phyloP scores from a whole-genome alignment of 2,329 filamentous ascomycete species.

The Aspergillus glaucus region DNA sequence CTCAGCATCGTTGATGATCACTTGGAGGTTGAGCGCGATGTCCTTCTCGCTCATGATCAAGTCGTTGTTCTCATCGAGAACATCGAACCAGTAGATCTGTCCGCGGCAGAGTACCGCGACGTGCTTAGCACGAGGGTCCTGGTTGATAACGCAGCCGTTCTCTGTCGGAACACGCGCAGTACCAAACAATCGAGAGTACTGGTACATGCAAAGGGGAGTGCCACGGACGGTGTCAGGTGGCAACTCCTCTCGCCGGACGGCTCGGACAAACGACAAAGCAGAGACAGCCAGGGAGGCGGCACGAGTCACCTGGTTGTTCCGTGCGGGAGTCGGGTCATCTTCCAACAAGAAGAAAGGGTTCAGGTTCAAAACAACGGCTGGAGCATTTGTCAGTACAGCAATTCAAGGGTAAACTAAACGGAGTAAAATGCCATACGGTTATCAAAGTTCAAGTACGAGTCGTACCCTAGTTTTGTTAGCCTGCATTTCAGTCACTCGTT shows the following conservation, averaged over 20 bases:
- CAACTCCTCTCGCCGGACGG: constrained; percentile 86
- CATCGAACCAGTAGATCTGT: constrained; percentile 99
- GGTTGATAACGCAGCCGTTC: constrained; percentile 90
- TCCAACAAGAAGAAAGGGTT: constrained; percentile 97
- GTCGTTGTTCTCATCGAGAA: constrained; percentile 88
- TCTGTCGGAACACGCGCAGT: constrained; percentile 92
- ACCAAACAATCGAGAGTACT: constrained; percentile 91
- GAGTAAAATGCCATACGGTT: constrained; percentile 53
- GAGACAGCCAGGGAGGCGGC: constrained; percentile 89
- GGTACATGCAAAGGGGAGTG: constrained; percentile 91
- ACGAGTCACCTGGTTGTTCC: constrained; percentile 93
- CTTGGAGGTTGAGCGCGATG: constrained; percentile 81
- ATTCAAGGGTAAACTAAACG: neutral
- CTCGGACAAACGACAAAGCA: constrained; percentile 83
- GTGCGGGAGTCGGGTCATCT: constrained; percentile 91
- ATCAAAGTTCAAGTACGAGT: constrained; percentile 96
- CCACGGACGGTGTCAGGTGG: constrained; percentile 81
- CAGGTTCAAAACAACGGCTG: constrained; percentile 83
- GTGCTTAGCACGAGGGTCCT: constrained; percentile 89
- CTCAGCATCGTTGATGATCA: constrained; percentile 83
- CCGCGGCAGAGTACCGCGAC: constrained; percentile 89
- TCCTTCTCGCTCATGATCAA: constrained; percentile 97
- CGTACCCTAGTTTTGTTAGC: constrained; percentile 66
- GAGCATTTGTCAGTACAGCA: constrained; percentile 7
- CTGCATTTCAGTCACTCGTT: no score